Evolutionary conservation across 371 early-diverging fungal species (phyloP).

Genomic region (Lichtheimia ramosa): DNA sequence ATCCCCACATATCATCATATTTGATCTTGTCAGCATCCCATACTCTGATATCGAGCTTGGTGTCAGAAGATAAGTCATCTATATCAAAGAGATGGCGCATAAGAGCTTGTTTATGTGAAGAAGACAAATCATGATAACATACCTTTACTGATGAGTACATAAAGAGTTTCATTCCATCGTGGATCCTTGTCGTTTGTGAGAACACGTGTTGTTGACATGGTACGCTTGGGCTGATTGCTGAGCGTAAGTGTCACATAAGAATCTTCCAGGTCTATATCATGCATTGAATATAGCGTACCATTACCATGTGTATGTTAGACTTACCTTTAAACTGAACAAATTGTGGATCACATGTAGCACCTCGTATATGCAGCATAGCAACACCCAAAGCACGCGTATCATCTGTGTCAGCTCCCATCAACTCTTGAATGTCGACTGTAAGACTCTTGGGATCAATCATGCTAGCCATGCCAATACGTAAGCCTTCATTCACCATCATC

Average conservation of each 20-base stretch:
- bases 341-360: conserved; percentile 22
- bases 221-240: conserved; percentile 38
- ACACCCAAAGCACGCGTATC: conserved; percentile 46
- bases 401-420: conserved; percentile 27
- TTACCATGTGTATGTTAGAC: not conserved
- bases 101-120: not conserved
- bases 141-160: conserved; percentile 33
- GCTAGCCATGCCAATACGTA: conserved; percentile 36
- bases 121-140: not conserved
- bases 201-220: conserved; percentile 34
- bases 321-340: conserved; percentile 25
- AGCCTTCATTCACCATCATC: conserved; percentile 37
- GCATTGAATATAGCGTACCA: not conserved
- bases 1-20: conserved; percentile 44
- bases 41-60: conserved; percentile 37
- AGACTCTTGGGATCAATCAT: conserved; percentile 46
- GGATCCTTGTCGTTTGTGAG: conserved; percentile 45
- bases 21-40: conserved; percentile 53
- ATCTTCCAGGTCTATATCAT: conserved; percentile 36
- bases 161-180: conserved; percentile 40
- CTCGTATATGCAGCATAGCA: conserved; percentile 31
- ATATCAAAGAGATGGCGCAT: not conserved
- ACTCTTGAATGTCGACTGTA: conserved; percentile 35
- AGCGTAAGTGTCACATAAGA: conserved; percentile 39
- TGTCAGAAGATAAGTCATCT: conserved; percentile 42